Evolutionary conservation across 345 rosid genomes (phyloP), one percentile per base, ranked within the genome.

Genomic region (Limnanthes douglasii): DNA sequence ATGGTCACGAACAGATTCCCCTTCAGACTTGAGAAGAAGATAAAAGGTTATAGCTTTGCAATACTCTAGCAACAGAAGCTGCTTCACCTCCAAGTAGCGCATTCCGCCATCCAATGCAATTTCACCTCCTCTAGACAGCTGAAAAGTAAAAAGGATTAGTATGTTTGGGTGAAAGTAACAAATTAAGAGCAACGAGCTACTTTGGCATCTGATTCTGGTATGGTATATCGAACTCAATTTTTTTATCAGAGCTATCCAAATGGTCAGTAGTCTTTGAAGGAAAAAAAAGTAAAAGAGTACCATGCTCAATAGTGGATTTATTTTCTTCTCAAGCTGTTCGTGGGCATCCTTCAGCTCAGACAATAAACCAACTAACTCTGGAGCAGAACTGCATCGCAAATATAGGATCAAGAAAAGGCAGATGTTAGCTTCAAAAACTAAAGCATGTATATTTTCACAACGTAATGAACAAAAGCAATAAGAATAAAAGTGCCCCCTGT

Each of bases 21-120:
- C 98, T 55, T 84, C 95, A 15, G 94, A 77, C 60, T 84, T 90
- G 52, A 84, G 84, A 48, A 88, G 92, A 45, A 82, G 83, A 68
- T 84, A 84, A 55, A 79, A 79, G 10, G 92, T 70, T 50, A 90
- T 90, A 31, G 84, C 69, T 59, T 90, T 95, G 41, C 94, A 79
- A 51, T 83, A 90, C 9, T 84, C 43, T 52, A 74, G 62, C 50
- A 90, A 62, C 50, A 84, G 77, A 57, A 53, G 60, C 61, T 90
- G 90, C 64, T 74, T 72, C 54, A 72, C 73, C 65, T 84, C 94
- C 68, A 90, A 46, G 55, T 73, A 84, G 44, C 29, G 78, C 14
- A 64, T 15, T 39, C 73, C 92, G 47, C 72, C 68, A 39, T 57
- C 72, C 59, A 39, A 41, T 18, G 17, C 14, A 15, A 48, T 31